A percentile compares a stretch with the other conserved stretches of the same genome.
Conservation (phyloP, 139 green algal genomes). For the Nannochloris sp. region DNA sequence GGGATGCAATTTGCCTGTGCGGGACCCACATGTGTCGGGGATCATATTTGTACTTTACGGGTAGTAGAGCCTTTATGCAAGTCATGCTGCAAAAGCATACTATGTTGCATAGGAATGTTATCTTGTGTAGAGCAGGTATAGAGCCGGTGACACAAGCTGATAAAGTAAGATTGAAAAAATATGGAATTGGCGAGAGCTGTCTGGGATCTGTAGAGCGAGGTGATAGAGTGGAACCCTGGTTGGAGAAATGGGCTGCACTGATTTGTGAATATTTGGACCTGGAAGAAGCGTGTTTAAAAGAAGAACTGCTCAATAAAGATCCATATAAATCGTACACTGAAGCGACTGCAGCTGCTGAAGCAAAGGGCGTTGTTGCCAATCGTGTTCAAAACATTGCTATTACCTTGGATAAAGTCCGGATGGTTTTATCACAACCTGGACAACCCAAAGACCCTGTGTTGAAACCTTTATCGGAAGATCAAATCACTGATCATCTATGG, state of each 20-base stretch:
- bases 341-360: constrained; percentile 23
- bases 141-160: constrained; percentile 32
- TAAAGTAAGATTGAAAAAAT: constrained; percentile 22
- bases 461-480: constrained; percentile 38
- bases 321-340: constrained; percentile 25
- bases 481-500: constrained; percentile 66
- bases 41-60: constrained; percentile 78
- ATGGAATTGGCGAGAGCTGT: constrained; percentile 37
- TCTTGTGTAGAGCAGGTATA: constrained; percentile 35
- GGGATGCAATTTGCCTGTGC: constrained; percentile 80
- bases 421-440: constrained; percentile 39
- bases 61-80: constrained; percentile 63
- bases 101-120: constrained; percentile 68
- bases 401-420: constrained; percentile 83
- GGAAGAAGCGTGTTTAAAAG: constrained; percentile 57
- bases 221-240: constrained; percentile 51
- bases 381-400: constrained; percentile 78
- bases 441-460: constrained; percentile 41
- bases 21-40: constrained; percentile 52
- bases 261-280: constrained; percentile 61
- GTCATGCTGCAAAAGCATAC: constrained; percentile 62
- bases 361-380: constrained; percentile 51
- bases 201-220: constrained; percentile 25
- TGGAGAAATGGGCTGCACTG: constrained; percentile 78
- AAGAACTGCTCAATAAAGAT: constrained; percentile 40